These are phyloP conservation scores for Lactifluus volemus DNA, from an alignment of 768 basidiomycete species.

Conservation along the genomic window DNA sequence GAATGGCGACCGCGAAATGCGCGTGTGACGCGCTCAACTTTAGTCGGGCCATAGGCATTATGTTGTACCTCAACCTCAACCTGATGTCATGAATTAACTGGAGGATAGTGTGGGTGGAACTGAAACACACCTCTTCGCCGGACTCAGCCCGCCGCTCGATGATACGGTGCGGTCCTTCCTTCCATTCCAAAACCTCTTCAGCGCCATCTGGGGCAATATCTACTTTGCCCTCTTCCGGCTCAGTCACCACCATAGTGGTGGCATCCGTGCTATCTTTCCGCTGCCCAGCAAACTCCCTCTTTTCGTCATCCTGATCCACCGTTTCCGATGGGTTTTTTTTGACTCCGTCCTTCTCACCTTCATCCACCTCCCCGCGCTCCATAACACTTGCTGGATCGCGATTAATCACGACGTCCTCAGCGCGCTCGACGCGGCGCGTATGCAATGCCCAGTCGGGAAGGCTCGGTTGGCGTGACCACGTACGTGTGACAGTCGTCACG, in stretches of 20 bases:
- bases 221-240: slow-evolving; percentile 23
- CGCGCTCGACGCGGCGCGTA: slow-evolving; percentile 58
- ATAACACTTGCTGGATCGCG: slow-evolving; percentile 49
- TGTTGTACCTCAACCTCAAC: slow-evolving; percentile 30
- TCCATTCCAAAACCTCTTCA: slow-evolving; percentile 47
- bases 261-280: slow-evolving; percentile 11
- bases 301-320: slow-evolving; percentile 16
- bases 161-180: slow-evolving; percentile 58
- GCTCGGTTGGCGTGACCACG: slow-evolving; percentile 68
- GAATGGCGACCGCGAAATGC: slow-evolving; percentile 21
- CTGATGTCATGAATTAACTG: slow-evolving; percentile 14
- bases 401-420: slow-evolving; percentile 79
- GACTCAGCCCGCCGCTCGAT: slow-evolving; percentile 52
- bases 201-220: slow-evolving; percentile 40
- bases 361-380: slow-evolving; percentile 38
- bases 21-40: slow-evolving; percentile 24
- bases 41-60: slow-evolving; percentile 26
- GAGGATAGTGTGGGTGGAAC: not conserved
- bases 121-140: slow-evolving; percentile 54
- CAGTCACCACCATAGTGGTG: slow-evolving; percentile 13
- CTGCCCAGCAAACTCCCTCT: slow-evolving; percentile 21
- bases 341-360: slow-evolving; percentile 18
- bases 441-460: slow-evolving; percentile 81
- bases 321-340: slow-evolving; percentile 10
- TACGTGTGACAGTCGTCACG: slow-evolving; percentile 85